These are phyloP conservation scores for Lunasporangiospora selenospora DNA, from an alignment of 192 early-diverging fungal genomes.

Conservation along the genomic window DNA sequence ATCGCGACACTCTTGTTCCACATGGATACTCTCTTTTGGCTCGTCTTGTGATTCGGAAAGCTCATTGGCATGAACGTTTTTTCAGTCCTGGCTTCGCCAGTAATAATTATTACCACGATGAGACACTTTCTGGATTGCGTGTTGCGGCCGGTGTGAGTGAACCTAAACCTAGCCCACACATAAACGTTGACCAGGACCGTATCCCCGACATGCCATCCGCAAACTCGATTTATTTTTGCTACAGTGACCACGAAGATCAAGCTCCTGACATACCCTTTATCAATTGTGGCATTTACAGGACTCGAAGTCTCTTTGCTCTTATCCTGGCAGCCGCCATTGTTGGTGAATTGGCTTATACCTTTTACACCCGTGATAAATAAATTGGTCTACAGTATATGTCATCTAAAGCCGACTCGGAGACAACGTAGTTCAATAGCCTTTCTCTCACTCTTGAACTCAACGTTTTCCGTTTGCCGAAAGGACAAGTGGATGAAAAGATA, in stretches of 20 bases:
- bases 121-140: too few species aligned
- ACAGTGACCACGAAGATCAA: not conserved
- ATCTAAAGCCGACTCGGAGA: not conserved
- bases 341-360: not conserved
- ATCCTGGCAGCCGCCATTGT: not conserved
- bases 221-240: conserved; percentile 8
- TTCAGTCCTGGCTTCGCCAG: too few species aligned
- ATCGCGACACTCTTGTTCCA: too few species aligned
- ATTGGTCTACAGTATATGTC: not conserved
- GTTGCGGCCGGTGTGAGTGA: not conserved
- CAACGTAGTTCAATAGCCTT: too few species aligned
- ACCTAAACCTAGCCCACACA: too few species aligned
- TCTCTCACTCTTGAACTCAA: not conserved
- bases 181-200: not conserved
- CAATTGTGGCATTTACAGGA: conserved; percentile 5
- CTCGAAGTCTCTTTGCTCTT: conserved; percentile 4
- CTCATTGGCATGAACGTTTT: too few species aligned
- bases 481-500: too few species aligned
- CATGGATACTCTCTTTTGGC: too few species aligned
- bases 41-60: too few species aligned
- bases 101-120: too few species aligned
- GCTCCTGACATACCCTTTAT: conserved; percentile 3
- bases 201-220: not conserved
- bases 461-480: not conserved
- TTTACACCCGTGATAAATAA: not conserved